A percentile compares a stretch with the other conserved stretches of the same genome.
phyloP scores from a whole-genome alignment of 345 rosid genomes.

The Syzygium oleosum region DNA sequence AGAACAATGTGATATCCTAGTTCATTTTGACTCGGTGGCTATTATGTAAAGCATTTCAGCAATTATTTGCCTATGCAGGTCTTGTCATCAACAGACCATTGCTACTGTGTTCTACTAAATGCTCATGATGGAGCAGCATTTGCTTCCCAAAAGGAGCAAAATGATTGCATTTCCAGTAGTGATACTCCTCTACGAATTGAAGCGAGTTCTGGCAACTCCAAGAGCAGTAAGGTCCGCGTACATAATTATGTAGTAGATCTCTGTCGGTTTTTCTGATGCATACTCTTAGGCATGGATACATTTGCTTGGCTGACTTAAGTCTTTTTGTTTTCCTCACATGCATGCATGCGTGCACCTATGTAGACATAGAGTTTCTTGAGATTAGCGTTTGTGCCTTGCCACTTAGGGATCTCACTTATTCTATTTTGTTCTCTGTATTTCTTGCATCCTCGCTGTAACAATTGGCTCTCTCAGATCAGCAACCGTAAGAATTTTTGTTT shows the following conservation, averaged over 20 bases:
- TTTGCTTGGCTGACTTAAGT: background rate
- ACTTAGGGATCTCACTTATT: background rate
- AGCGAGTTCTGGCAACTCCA: slow-evolving; percentile 25
- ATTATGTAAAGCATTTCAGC: background rate
- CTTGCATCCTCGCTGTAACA: background rate
- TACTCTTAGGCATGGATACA: background rate
- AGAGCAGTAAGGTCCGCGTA: slow-evolving; percentile 55
- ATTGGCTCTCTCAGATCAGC: background rate
- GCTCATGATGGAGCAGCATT: slow-evolving; percentile 94
- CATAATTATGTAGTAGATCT: background rate
- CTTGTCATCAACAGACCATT: slow-evolving; percentile 76
- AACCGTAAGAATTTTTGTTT: background rate
- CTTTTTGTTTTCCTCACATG: background rate
- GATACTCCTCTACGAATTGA: slow-evolving; percentile 19
- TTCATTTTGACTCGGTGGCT: background rate
- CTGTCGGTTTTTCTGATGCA: background rate
- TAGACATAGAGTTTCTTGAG: background rate
- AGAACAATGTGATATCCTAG: background rate
- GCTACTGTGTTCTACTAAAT: slow-evolving; percentile 93
- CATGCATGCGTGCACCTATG: background rate
- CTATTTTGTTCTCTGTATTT: background rate
- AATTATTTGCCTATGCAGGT: slow-evolving; percentile 36
- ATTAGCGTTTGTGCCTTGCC: background rate
- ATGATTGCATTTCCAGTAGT: slow-evolving; percentile 37
- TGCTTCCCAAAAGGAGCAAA: slow-evolving; percentile 44